Conservation (phyloP, 345 rosid genomes). For the Rhizophora mangle region DNA sequence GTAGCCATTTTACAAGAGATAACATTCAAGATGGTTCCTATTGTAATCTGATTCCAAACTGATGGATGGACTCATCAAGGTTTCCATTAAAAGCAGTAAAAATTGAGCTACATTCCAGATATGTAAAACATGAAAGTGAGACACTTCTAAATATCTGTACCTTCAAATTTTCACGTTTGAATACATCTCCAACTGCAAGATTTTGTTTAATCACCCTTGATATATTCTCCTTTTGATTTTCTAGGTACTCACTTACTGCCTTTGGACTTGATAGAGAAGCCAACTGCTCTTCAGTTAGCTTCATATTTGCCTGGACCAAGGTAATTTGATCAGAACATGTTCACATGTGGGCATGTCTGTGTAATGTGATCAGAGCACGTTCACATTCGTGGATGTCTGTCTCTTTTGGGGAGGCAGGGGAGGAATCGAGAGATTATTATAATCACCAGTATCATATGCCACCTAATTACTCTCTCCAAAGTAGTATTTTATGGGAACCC, state of each 20-base stretch:
- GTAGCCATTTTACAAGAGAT: not conserved
- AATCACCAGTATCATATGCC: not conserved
- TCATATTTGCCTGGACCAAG: slow-evolving; percentile 62
- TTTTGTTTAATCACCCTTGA: slow-evolving; percentile 61
- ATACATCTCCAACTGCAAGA: slow-evolving; percentile 72
- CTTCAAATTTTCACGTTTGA: slow-evolving; percentile 73
- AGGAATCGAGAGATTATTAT: too few relatives aligned
- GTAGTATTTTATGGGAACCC: slow-evolving; percentile 7
- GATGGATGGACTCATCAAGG: too few relatives aligned
- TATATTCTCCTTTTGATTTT: slow-evolving; percentile 64
- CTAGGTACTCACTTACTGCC: slow-evolving; percentile 74
- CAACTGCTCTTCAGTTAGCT: slow-evolving; percentile 67
- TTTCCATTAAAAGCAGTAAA: not conserved
- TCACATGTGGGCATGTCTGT: not conserved
- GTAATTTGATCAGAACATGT: slow-evolving; percentile 15
- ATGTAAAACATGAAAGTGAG: not conserved
- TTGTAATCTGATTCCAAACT: not conserved
- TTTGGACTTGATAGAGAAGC: slow-evolving; percentile 76
- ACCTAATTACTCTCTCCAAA: not conserved
- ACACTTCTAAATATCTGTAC: slow-evolving; percentile 24
- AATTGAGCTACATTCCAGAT: not conserved
- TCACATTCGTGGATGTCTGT: not conserved
- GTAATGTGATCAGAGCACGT: not conserved
- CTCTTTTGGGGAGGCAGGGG: too few relatives aligned
- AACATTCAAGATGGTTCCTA: not conserved